These are phyloP conservation scores for Vinca minor DNA, from an alignment of 257 asterid species.

Conservation along the genomic window DNA sequence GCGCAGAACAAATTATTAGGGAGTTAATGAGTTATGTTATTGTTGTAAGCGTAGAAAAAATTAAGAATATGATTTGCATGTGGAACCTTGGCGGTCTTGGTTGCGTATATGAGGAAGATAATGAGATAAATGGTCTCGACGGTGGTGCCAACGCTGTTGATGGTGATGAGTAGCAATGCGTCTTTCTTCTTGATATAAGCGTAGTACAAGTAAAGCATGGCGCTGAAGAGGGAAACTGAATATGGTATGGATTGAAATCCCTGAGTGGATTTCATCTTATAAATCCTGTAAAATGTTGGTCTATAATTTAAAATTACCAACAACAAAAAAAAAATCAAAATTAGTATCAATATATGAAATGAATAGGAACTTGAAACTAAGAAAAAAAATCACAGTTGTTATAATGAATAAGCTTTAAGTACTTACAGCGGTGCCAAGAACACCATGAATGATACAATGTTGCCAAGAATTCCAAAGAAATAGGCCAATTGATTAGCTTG, in stretches of 20 bases:
- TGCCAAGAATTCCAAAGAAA: constrained; percentile 74
- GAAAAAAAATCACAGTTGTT: too few species aligned
- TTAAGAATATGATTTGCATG: neutral
- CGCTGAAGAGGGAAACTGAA: constrained; percentile 68
- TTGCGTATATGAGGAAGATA: constrained; percentile 52
- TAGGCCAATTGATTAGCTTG: constrained; percentile 23
- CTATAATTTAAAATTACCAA: constrained; percentile 36
- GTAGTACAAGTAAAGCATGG: constrained; percentile 65
- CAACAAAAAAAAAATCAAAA: too few species aligned
- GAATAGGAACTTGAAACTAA: too few species aligned
- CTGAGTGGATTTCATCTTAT: constrained; percentile 59
- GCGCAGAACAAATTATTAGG: too few species aligned
- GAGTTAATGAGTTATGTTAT: too few species aligned
- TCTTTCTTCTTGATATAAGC: constrained; percentile 55
- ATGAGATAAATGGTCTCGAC: constrained; percentile 36
- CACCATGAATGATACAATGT: constrained; percentile 72
- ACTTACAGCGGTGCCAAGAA: constrained; percentile 68
- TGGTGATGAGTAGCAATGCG: constrained; percentile 39
- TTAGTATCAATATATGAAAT: neutral
- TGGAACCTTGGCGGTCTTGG: constrained; percentile 42
- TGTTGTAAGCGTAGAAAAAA: too few species aligned
- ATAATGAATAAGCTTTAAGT: too few species aligned
- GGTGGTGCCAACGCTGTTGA: constrained; percentile 41
- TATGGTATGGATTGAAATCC: constrained; percentile 75
- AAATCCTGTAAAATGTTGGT: constrained; percentile 56